A percentile compares a stretch with the other conserved stretches of the same genome.
Evolutionary conservation across 345 rosid genomes (phyloP).

Genomic region (Pugionium dolabratum): DNA sequence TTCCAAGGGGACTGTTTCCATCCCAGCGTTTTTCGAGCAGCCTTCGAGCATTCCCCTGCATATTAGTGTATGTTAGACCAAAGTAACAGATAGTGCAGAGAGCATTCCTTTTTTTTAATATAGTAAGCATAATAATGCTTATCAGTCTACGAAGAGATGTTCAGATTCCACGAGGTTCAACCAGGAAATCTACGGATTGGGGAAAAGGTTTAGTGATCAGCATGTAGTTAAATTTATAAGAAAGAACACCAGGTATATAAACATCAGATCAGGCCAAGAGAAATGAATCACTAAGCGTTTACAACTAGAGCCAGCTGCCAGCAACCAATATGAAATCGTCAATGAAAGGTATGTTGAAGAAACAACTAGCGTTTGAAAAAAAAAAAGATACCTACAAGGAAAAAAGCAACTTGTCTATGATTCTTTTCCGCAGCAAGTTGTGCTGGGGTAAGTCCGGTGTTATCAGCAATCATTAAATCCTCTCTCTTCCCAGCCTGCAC

Average conservation of each 20-base stretch:
- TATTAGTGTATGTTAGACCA: conserved; percentile 17
- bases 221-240: no score
- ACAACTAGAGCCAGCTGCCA: no score
- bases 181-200: no score
- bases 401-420: conserved; percentile 97
- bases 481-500: conserved; percentile 99
- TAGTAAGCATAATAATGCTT: no score
- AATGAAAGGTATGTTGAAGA: conserved; percentile 1
- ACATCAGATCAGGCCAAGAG: no score
- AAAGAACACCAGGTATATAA: no score
- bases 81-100: conserved; percentile 21
- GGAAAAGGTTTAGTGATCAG: no score
- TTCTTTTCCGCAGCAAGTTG: conserved; percentile 99
- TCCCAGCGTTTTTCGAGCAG: conserved; percentile 81
- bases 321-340: conserved; percentile 8
- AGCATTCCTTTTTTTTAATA: background rate
- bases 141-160: conserved; percentile 14
- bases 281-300: no score
- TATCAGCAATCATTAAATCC: conserved; percentile 82
- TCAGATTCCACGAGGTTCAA: no score
- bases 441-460: conserved; percentile 92
- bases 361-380: no score
- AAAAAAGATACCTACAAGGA: conserved; percentile 81
- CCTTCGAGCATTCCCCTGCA: conserved; percentile 91
- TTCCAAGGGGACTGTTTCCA: conserved; percentile 67